Conservation (phyloP, 2,329 filamentous ascomycete genomes). For the Ophiostoma angusticollis region DNA sequence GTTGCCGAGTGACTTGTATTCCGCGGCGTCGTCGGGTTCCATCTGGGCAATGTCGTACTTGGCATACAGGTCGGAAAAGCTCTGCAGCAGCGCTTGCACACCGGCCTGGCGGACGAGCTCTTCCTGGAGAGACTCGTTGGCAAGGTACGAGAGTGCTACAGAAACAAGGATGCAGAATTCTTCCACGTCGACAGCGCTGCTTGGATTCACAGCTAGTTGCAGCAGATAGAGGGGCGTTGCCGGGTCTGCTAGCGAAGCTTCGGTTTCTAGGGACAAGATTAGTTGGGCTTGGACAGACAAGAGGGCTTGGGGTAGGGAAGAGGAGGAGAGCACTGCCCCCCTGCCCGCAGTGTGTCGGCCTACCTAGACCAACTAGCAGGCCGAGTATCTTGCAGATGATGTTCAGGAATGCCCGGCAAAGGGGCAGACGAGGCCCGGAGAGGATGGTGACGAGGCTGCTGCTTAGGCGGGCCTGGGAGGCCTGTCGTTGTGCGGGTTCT, state of each 20-base stretch:
- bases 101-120: constrained; percentile 29
- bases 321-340: too few relatives aligned
- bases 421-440: constrained; percentile 28
- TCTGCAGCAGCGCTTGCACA: constrained; percentile 31
- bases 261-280: constrained; percentile 25
- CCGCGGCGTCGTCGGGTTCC: constrained; percentile 33
- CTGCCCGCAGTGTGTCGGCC: too few relatives aligned
- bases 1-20: constrained; percentile 26
- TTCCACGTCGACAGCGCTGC: constrained; percentile 34
- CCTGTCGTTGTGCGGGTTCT: constrained; percentile 46
- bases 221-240: constrained; percentile 38
- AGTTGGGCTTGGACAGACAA: neutral
- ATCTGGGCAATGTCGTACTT: constrained; percentile 26
- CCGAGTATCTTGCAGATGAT: constrained; percentile 45
- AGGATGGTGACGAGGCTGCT: constrained; percentile 36
- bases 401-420: constrained; percentile 31
- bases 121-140: constrained; percentile 38
- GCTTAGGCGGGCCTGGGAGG: constrained; percentile 39
- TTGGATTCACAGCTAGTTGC: constrained; percentile 29
- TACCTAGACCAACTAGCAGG: constrained; percentile 39
- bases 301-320: too few relatives aligned
- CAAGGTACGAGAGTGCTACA: constrained; percentile 42
- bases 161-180: constrained; percentile 40
- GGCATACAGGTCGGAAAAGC: constrained; percentile 35
- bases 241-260: constrained; percentile 30